Base-by-base conservation (phyloP, 306 rosid species). In the Abrus pulchellus region DNA sequence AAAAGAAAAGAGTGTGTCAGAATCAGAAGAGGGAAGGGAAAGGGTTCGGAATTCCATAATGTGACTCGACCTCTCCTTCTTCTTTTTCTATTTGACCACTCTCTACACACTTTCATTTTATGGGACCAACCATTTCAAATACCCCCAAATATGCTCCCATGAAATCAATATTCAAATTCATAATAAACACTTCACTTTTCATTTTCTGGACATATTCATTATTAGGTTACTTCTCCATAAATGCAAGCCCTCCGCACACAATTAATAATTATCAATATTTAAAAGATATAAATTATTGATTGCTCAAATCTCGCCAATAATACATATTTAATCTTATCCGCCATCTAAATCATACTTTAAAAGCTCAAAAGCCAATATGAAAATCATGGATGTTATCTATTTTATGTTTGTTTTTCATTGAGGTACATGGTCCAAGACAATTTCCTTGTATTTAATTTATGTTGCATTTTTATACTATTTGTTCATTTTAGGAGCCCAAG, bases 21-120 rank as follows among this genome's bases (percentile, higher is more conserved):
- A 38, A 50, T 34, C 4, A 29, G 47, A 8, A 61, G 8, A 13
- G 41, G 3, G n/a, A 0, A 30, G 7, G 11, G 14, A 9, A 4
- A 9, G 50, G 82, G 88, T 86, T 87, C 85, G 85, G 87, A 88
- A 85, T 86, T 86, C 77, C 80, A 89, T 78, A 87, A 83, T 56
- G 74, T 72, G 74, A 83, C 54, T 38, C 2, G 4, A 45, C 29
- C 55, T 47, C 57, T 57, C 74, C 1, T 53, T 69, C 85, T 82
- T 43, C 45, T 32, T 53, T 38, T 20, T 20, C 20, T 20, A 20
- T 20, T 20, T 36, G 40, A 36, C 40, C 4, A 36, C 40, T 36
- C 40, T 36, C 40, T 4, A 36, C 85, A 32, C 6, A 36, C 40
- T 36, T 36, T 36, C 40, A 36, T 82, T 45, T 56, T 34, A 29